A percentile compares a stretch with the other conserved stretches of the same genome.
Conservation (phyloP, 192 early-diverging fungal species). For the Entrophospora sp. region DNA sequence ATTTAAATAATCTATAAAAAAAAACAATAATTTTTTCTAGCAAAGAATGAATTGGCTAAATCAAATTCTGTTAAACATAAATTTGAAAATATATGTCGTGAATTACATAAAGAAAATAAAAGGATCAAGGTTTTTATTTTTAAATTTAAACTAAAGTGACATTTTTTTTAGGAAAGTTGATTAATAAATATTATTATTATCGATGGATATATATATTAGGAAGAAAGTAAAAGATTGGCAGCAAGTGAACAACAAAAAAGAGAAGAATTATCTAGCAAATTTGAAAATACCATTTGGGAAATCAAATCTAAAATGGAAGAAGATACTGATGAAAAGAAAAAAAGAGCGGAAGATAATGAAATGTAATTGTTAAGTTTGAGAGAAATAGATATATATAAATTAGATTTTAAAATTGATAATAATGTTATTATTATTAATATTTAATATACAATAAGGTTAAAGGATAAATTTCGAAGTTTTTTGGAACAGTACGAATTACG, state of each 20-base stretch:
- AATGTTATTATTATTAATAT: neutral
- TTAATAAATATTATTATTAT: no score
- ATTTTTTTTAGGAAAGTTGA: no score
- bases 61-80: slow-evolving; percentile 38
- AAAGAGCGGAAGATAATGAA: slow-evolving; percentile 37
- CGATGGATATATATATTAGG: slow-evolving; percentile 27
- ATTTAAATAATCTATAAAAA: no score
- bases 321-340: slow-evolving; percentile 36
- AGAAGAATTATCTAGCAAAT: slow-evolving; percentile 48
- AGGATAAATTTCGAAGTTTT: slow-evolving; percentile 51
- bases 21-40: slow-evolving; percentile 13
- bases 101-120: slow-evolving; percentile 50
- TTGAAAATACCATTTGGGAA: slow-evolving; percentile 51
- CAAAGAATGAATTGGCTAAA: slow-evolving; percentile 25
- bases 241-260: slow-evolving; percentile 42
- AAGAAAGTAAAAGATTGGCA: slow-evolving; percentile 40
- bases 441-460: slow-evolving; percentile 29
- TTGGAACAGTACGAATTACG: slow-evolving; percentile 51
- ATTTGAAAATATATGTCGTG: slow-evolving; percentile 50
- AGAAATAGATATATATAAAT: neutral
- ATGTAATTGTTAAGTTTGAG: slow-evolving; percentile 26
- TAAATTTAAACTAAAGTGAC: neutral
- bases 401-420: neutral
- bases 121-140: slow-evolving; percentile 40
- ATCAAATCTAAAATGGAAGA: slow-evolving; percentile 47